Evolutionary conservation across 179 eudicot genomes (phyloP).

Genomic region (Kewa caespitosa): DNA sequence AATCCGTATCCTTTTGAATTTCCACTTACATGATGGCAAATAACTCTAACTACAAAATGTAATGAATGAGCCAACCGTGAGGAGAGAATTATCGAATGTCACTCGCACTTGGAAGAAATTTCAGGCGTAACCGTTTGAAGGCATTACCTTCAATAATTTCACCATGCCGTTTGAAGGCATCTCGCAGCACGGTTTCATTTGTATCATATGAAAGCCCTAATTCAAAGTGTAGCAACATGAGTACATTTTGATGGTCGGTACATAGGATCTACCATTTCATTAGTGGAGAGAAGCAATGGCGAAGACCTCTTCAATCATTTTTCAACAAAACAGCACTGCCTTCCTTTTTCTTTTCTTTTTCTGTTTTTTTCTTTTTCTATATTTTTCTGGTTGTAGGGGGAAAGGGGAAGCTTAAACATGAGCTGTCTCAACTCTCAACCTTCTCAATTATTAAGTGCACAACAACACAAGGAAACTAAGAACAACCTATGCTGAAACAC

Average conservation of each 20-base stretch:
- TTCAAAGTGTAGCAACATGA: conserved; percentile 12
- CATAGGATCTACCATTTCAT: not conserved
- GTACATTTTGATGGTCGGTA: not conserved
- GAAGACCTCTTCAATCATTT: too few relatives aligned
- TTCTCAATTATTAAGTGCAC: too few relatives aligned
- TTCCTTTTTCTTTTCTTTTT: too few relatives aligned
- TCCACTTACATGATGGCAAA: conserved; percentile 63
- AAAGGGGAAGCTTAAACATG: too few relatives aligned
- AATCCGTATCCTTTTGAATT: conserved; percentile 76
- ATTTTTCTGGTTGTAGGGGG: too few relatives aligned
- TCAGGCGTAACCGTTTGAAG: not conserved
- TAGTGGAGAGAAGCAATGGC: not conserved
- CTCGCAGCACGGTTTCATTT: conserved; percentile 58
- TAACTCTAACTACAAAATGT: conserved; percentile 47
- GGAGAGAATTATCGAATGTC: too few relatives aligned
- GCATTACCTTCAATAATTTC: conserved; percentile 60
- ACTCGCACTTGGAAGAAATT: not conserved
- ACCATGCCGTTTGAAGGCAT: conserved; percentile 59
- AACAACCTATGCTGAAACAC: too few relatives aligned
- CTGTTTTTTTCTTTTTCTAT: too few relatives aligned
- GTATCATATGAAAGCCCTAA: conserved; percentile 74
- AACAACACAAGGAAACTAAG: not conserved
- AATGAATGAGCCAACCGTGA: conserved; percentile 5
- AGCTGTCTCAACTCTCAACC: too few relatives aligned
- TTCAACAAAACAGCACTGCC: not conserved